phyloP scores from a whole-genome alignment of 163 green algal genomes.

The Volvox carteri region DNA sequence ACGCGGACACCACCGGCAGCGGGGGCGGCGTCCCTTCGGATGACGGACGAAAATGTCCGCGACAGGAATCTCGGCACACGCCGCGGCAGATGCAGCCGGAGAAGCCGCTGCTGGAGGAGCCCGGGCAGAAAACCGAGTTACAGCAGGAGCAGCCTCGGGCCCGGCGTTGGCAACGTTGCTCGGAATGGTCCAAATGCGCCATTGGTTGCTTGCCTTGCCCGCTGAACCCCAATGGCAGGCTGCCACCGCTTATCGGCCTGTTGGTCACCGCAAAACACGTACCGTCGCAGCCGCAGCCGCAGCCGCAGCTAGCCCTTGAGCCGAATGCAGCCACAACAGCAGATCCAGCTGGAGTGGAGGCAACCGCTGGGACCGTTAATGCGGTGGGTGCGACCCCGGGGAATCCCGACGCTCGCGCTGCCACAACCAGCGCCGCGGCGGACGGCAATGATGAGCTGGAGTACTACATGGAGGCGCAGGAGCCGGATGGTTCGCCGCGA shows the following conservation, averaged over 20 bases:
- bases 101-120: background rate
- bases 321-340: background rate
- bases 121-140: background rate
- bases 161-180: background rate
- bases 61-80: background rate
- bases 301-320: background rate
- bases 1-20: background rate
- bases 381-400: background rate
- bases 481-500: background rate
- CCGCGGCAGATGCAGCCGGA: background rate
- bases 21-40: background rate
- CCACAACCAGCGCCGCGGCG: background rate
- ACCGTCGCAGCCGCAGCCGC: too few species aligned
- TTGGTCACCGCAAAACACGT: background rate
- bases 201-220: conserved; percentile 52
- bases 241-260: background rate
- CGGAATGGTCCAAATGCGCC: conserved; percentile 26
- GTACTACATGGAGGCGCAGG: background rate
- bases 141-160: background rate
- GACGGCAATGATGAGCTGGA: background rate
- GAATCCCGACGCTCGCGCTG: background rate
- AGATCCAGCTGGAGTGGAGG: background rate
- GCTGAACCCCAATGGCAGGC: conserved; percentile 43
- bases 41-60: too few species aligned
- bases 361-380: background rate